Base-by-base conservation (phyloP, 1,284 basidiomycete genomes). In the Tilletiaria anomala region DNA sequence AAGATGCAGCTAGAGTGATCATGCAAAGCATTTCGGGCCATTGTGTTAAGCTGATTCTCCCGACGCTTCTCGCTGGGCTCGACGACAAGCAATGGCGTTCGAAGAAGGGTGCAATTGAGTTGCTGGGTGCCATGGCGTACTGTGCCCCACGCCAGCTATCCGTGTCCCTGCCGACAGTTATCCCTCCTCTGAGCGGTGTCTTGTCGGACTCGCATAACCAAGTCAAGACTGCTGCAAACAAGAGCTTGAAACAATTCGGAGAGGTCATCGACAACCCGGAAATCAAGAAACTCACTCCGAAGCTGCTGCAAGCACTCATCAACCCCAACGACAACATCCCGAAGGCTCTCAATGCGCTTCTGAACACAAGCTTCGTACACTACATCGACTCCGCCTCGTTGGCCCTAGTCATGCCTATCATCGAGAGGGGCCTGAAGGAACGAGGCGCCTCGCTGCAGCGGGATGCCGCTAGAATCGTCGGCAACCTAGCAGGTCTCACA, bases 31-130 rank as follows among this genome's bases (percentile, higher is more conserved):
- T 99, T 61, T 58, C 61, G 16, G 61, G 61, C 14, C 62, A 60
- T 37, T 62, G 64, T 38, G 82, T 97, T 67, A 97, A 97, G 71
- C 76, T 88, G 40, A 88, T 97, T 48, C 72, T 97, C 5, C 93
- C 93, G 0, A 82, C 83, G 1, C 70, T 99, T 6, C 74, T 99
- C 4, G 80, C 80, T 24, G 91, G 88, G 24, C 73, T 97, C 36
- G 89, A 96, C 54, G 93, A 97, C 68, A 96, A 94, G 68, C 93
- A 97, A 67, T 97, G 93, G 93, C 76, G 91, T 20, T 87, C 89
- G 2, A 97, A 97, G 73, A 96, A 96, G 67, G 71, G 93, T 76
- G 91, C 88, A 3, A 94, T 97, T 52, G 93, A 97, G 67, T 71
- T 97, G n/a, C 73, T 97, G 42, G 93, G 93, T 26, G 83, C 89